Percentiles rank a stretch among this genome's conserved stretches.
phyloP scores from a whole-genome alignment of 2,329 filamentous ascomycete genomes.

The Aspergillus cejpii region DNA sequence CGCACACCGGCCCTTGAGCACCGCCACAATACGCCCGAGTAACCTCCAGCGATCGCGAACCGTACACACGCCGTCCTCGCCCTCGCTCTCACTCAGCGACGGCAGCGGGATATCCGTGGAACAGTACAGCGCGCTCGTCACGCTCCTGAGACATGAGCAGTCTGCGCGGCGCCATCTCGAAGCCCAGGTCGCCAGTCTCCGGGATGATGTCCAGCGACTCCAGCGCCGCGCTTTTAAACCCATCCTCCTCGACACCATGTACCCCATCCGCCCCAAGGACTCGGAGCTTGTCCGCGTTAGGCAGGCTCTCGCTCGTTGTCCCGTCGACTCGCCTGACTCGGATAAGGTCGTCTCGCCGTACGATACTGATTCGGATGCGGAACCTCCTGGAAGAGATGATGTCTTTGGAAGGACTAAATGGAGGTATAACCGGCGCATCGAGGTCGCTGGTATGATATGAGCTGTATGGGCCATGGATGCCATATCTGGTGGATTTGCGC shows the following conservation, averaged over 20 bases:
- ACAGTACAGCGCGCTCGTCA: conserved; percentile 43
- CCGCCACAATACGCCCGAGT: conserved; percentile 30
- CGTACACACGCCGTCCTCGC: conserved; percentile 24
- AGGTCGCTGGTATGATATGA: conserved; percentile 29
- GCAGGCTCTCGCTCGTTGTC: conserved; percentile 19
- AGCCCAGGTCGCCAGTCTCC: conserved; percentile 38
- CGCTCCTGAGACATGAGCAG: conserved; percentile 43
- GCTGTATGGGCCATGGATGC: conserved; percentile 8
- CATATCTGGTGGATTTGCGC: too few species aligned
- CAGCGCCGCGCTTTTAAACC: conserved; percentile 28
- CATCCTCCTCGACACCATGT: conserved; percentile 28
- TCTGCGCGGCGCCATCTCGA: conserved; percentile 42
- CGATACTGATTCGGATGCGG: conserved; percentile 26
- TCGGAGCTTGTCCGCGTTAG: conserved; percentile 29
- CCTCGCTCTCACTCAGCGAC: conserved; percentile 29
- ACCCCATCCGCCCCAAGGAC: conserved; percentile 29
- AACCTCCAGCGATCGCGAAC: conserved; percentile 22
- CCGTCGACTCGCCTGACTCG: conserved; percentile 11
- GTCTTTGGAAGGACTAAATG: conserved; percentile 22
- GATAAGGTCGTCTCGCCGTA: conserved; percentile 14
- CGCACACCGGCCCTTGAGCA: conserved; percentile 26
- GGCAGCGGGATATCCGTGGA: conserved; percentile 39
- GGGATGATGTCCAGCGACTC: conserved; percentile 37
- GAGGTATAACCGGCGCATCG: conserved; percentile 22
- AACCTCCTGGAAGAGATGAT: conserved; percentile 21